Conservation (phyloP, 2,329 filamentous ascomycete genomes). For the Aspergillus nomiae region DNA sequence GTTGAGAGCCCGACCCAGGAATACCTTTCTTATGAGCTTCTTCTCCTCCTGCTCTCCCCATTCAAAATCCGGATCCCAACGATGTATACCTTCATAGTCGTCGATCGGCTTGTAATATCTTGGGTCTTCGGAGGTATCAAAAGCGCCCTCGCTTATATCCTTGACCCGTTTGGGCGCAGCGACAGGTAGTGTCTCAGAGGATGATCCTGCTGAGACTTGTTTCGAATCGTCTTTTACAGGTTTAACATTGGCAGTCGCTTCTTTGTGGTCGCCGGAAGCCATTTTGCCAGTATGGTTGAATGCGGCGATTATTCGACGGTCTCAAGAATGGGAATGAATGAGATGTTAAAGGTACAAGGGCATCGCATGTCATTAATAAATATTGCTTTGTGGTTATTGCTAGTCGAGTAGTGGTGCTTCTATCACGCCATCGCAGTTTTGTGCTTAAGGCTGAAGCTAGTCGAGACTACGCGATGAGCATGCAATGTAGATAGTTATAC, state of each 20-base stretch:
- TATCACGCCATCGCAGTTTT: slow-evolving; percentile 21
- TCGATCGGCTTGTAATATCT: slow-evolving; percentile 42
- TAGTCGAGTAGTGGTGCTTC: neutral
- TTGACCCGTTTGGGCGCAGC: slow-evolving; percentile 9
- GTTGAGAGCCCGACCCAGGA: neutral
- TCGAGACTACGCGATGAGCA: neutral
- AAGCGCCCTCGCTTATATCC: slow-evolving; percentile 28
- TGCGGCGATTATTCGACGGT: neutral
- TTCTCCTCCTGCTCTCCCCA: slow-evolving; percentile 50
- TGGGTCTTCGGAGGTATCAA: slow-evolving; percentile 38
- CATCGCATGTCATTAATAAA: neutral
- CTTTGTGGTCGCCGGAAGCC: slow-evolving; percentile 18
- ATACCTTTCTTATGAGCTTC: slow-evolving; percentile 40
- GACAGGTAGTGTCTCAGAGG: slow-evolving; percentile 15
- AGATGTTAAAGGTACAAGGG: neutral
- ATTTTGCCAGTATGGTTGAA: slow-evolving; percentile 15
- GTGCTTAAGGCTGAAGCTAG: slow-evolving; percentile 2
- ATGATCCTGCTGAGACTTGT: slow-evolving; percentile 15
- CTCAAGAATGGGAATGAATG: neutral
- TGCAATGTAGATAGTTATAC: slow-evolving; percentile 5
- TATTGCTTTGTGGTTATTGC: neutral
- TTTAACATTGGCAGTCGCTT: slow-evolving; percentile 3
- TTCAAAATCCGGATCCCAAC: slow-evolving; percentile 50
- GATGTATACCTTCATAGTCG: slow-evolving; percentile 51
- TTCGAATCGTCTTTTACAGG: slow-evolving; percentile 15